Evolutionary conservation across 306 rosid genomes (phyloP).

Genomic region (Trichosanthes cucumerina): DNA sequence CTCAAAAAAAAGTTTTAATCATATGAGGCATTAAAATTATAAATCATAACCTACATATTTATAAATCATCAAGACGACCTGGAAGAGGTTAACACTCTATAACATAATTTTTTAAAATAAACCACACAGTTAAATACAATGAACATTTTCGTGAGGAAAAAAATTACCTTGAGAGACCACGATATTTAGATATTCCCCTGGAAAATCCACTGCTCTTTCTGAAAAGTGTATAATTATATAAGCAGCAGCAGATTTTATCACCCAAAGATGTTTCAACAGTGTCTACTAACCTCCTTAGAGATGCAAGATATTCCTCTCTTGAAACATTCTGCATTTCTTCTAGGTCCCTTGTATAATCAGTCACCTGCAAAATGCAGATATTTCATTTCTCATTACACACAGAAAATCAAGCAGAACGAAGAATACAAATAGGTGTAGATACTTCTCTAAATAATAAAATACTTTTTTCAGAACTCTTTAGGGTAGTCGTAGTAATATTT

Average conservation of each 20-base stretch:
- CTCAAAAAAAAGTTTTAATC: neutral
- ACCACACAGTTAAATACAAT: neutral
- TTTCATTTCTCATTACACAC: neutral
- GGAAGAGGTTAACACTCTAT: neutral
- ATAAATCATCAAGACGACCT: neutral
- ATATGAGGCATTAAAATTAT: neutral
- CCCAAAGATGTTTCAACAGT: slow-evolving; percentile 9
- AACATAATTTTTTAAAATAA: neutral
- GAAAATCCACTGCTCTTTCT: slow-evolving; percentile 99
- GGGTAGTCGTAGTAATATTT: neutral
- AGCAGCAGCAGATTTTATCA: slow-evolving; percentile 15
- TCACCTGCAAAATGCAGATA: slow-evolving; percentile 47
- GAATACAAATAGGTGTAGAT: neutral
- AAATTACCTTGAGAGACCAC: slow-evolving; percentile 77
- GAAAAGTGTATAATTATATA: slow-evolving; percentile 26
- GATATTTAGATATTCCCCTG: slow-evolving; percentile 87
- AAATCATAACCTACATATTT: neutral
- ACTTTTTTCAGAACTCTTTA: neutral
- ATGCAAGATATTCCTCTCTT: slow-evolving; percentile 95
- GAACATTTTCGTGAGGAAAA: neutral
- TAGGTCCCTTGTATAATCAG: slow-evolving; percentile 93
- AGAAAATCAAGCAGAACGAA: slow-evolving; percentile 1
- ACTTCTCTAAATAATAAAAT: neutral
- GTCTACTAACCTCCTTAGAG: slow-evolving; percentile 63
- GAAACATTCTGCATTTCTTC: slow-evolving; percentile 95